Evolutionary conservation across 2,329 filamentous ascomycete species (phyloP), one percentile per base, ranked within the genome.

Genomic region (Aspergillus niger): DNA sequence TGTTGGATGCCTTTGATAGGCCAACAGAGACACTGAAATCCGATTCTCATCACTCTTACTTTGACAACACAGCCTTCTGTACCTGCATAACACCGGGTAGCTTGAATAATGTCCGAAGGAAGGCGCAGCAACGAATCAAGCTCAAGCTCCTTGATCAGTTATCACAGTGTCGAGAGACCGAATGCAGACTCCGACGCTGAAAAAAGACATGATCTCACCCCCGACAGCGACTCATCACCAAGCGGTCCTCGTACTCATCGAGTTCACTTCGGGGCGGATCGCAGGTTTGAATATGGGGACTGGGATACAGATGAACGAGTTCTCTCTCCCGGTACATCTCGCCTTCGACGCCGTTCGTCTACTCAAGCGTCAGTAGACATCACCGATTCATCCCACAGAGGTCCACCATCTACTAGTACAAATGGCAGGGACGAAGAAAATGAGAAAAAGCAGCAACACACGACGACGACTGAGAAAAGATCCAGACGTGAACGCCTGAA

Each of bases 221-320:
- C 41, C 41, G 53, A 55, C 6, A 47, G 38, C 3, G 53, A 47
- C 32, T 17, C 39, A 15, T 43, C 39, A 11, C 53, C 28, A 8
- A 32, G 39, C 10, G 30, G 39, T 41, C 39, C 13, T 2, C 53
- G 26, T 26, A 36, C 36, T 5, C 53, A 55, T 55, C 39, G 53
- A 22, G 53, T 55, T 32, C 53, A 47, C 26, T 55, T 55, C 10
- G 53, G 53, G 13, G 28, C n/a, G 20, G 41, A 55, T 47, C 28
- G 53, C 28, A 43, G 39, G n/a, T 55, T 55, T 7, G 41, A 43
- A 22, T 55, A 55, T 6, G 53, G 39, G 22, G 24, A n/a, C 26
- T 28, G 38, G 53, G 17, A 38, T 24, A 13, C 28, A 8, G 53
- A 44, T 13, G 39, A 44, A 5, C 39, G 53, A 2, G n/a, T 24